Base-by-base conservation (phyloP, 208 protist species). In the Tritrichomonas foetus region DNA sequence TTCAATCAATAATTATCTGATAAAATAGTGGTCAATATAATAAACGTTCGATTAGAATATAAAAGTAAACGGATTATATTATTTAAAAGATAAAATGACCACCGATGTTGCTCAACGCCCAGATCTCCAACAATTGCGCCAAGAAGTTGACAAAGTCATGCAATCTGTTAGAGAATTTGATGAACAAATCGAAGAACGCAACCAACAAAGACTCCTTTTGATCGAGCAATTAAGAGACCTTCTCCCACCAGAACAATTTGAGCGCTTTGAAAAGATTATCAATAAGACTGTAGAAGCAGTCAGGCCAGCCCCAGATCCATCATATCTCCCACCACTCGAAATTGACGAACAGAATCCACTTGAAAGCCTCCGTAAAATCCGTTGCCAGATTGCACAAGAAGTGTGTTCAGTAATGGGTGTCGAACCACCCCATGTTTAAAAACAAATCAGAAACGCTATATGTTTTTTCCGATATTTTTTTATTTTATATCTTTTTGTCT, bases 321-420 rank as follows among this genome's bases (percentile, higher is more conserved):
- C 74, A n/a, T 20, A 3, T 47, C 30, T 82, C n/a, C 74, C 74
- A 82, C 74, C 74, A n/a, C 41, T 82, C n/a, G n/a, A 82, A 41
- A 82, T 82, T 44, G 74, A 82, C 30, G 74, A 82, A 82, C n/a
- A 82, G 50, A 82, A 82, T 82, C 74, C 74, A 82, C 74, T 82
- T 30, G 74, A 82, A 53, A 82, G 74, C 30, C 41, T 82, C 20
- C 3, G 74, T 22, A 82, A 82, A 30, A 82, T 82, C 16, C 74
- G 74, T 44, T 36, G n/a, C 25, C 74, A 82, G 50, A 82, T 82
- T n/a, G 74, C 74, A 3, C 74, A 82, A 11, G 74, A 82, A 30
- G 41, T 82, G 20, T 82, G 74, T 30, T 14, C 33, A 14, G 74
- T 82, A 8, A 82, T 82, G 74, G 74, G 74, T 50, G 74, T 82